A percentile compares a stretch with the other conserved stretches of the same genome.
phyloP scores from a whole-genome alignment of 352 stramenopile genomes.

The Blastocystis sp. region DNA sequence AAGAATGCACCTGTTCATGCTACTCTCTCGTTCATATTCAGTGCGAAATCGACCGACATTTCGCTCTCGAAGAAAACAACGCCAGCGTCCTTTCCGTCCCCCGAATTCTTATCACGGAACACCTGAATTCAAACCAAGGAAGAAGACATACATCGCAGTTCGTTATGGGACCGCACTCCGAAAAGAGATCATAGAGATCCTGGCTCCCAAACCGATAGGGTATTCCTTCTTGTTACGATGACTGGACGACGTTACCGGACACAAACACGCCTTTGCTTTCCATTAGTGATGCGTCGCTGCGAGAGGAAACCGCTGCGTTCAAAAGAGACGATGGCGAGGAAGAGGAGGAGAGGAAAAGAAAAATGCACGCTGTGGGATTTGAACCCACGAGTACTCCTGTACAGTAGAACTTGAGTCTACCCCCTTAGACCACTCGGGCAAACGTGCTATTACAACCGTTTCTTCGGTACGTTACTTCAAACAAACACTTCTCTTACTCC shows the following conservation, averaged over 20 bases:
- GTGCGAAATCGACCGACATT: slow-evolving; percentile 29
- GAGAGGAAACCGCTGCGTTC: no score
- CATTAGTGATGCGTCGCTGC: no score
- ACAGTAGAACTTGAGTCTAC: no score
- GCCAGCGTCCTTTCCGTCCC: background rate
- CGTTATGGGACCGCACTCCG: slow-evolving; percentile 3
- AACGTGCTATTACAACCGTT: no score
- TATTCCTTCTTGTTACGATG: slow-evolving; percentile 5
- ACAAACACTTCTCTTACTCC: no score
- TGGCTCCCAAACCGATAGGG: slow-evolving; percentile 5
- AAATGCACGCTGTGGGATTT: background rate
- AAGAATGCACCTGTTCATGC: background rate
- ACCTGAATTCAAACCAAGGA: background rate
- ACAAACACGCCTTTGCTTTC: background rate
- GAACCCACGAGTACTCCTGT: no score
- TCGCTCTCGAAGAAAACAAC: slow-evolving; percentile 61
- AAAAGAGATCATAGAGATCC: slow-evolving; percentile 29
- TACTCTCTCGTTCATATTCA: slow-evolving; percentile 45
- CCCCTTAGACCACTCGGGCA: no score
- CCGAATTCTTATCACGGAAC: background rate
- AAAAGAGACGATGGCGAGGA: no score
- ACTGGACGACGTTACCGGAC: background rate
- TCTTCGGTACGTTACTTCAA: no score
- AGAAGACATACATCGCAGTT: slow-evolving; percentile 1
- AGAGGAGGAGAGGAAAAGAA: no score